These are phyloP conservation scores for Mallotus japonicus DNA, from an alignment of 441 rosid species.

Conservation along the genomic window DNA sequence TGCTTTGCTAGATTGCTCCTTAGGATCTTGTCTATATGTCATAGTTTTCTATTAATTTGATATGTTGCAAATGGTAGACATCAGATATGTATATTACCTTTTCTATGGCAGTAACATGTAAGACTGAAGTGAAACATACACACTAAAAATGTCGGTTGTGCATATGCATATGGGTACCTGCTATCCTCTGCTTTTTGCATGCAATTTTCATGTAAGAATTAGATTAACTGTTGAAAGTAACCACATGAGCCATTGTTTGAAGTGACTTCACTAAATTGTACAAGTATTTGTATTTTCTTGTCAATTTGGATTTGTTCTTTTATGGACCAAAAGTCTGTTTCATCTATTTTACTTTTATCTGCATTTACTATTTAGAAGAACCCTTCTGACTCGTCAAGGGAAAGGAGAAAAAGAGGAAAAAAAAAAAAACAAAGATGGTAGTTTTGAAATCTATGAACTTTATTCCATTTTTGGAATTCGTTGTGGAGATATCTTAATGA, in stretches of 20 bases:
- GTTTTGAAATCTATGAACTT: not conserved
- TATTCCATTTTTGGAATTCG: not conserved
- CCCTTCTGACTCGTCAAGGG: not conserved
- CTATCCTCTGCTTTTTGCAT: constrained; percentile 8
- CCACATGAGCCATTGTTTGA: constrained; percentile 4
- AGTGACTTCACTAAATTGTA: constrained; percentile 3
- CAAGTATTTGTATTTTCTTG: constrained; percentile 18
- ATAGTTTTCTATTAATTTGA: constrained; percentile 11
- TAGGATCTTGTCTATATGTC: constrained; percentile 9
- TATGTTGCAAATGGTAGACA: constrained; percentile 8
- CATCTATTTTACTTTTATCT: not conserved
- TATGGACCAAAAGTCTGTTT: constrained; percentile 11
- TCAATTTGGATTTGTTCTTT: constrained; percentile 21
- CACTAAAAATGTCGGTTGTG: constrained; percentile 24
- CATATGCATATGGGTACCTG: constrained; percentile 17
- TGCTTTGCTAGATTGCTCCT: not conserved
- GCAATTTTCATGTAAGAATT: constrained; percentile 17
- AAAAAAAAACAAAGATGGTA: not conserved
- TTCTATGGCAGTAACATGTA: constrained; percentile 21
- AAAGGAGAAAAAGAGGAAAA: not conserved
- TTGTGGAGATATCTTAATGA: not conserved
- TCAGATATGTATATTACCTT: constrained; percentile 8
- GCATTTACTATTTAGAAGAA: not conserved
- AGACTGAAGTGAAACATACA: constrained; percentile 10
- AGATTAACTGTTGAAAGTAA: constrained; percentile 22